Evolutionary conservation across 1,284 basidiomycete species (phyloP).

Genomic region (Abortiporus biennis): DNA sequence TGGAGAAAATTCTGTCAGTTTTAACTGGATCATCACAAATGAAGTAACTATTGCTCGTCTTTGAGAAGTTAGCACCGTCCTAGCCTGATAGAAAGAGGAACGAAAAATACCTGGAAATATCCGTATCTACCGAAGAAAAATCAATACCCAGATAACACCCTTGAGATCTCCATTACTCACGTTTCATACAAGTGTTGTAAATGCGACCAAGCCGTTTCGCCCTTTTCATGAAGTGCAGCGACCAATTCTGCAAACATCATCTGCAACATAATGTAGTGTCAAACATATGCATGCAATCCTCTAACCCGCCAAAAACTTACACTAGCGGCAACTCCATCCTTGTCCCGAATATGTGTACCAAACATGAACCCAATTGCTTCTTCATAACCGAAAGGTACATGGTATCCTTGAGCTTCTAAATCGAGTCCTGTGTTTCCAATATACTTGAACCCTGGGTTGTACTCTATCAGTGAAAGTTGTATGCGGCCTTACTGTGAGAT

Average conservation of each 20-base stretch:
- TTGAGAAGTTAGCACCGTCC: conserved; percentile 1
- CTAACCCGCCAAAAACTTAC: background rate
- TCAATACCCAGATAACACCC: background rate
- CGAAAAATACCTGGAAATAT: conserved; percentile 44
- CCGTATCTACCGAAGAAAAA: conserved; percentile 34
- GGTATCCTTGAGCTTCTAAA: conserved; percentile 58
- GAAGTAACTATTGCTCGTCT: conserved; percentile 84
- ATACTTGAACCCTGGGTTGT: conserved; percentile 66
- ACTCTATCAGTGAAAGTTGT: conserved; percentile 1
- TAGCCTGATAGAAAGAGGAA: background rate
- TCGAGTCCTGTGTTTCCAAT: conserved; percentile 77
- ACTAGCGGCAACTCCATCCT: conserved; percentile 74
- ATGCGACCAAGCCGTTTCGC: conserved; percentile 48
- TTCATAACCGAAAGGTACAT: conserved; percentile 80
- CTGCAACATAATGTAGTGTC: conserved; percentile 28
- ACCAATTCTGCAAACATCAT: conserved; percentile 66
- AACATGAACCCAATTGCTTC: conserved; percentile 89
- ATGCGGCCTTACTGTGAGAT: background rate
- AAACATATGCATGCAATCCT: background rate
- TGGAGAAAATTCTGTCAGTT: conserved; percentile 62
- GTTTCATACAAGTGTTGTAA: conserved; percentile 60
- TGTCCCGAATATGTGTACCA: conserved; percentile 70
- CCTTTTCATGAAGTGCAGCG: conserved; percentile 39
- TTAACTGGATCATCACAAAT: conserved; percentile 58
- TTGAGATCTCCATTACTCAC: conserved; percentile 29